Percentiles rank a stretch among this genome's conserved stretches.
Conservation (phyloP, 441 rosid species). For the Erodium moschatum region DNA sequence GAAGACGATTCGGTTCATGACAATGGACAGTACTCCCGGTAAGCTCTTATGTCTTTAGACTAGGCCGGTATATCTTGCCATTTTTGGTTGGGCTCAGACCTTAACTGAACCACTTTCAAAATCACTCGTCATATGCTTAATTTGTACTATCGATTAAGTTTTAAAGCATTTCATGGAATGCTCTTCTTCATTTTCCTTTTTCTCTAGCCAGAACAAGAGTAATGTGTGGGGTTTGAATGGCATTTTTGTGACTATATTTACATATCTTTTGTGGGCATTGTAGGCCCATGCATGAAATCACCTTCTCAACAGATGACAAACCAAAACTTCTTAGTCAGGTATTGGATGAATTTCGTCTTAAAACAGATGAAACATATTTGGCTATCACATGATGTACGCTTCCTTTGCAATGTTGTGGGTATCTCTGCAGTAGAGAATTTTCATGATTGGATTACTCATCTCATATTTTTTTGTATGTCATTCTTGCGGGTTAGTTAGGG, state of each 20-base stretch:
- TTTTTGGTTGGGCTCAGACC: neutral
- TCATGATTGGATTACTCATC: too few species aligned
- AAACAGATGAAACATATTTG: conserved; percentile 8
- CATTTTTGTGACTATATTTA: conserved; percentile 5
- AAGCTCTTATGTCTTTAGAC: conserved; percentile 20
- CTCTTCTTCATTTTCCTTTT: neutral
- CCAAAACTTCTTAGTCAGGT: conserved; percentile 75
- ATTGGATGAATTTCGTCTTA: conserved; percentile 13
- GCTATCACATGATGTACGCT: neutral
- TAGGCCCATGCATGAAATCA: conserved; percentile 67
- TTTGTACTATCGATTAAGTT: neutral
- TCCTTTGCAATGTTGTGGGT: neutral
- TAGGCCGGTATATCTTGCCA: neutral
- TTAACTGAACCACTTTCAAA: neutral
- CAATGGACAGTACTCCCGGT: conserved; percentile 59
- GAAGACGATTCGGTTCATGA: conserved; percentile 57
- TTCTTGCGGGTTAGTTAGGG: neutral
- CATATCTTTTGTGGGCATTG: conserved; percentile 20
- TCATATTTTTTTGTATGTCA: neutral
- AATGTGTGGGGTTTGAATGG: neutral
- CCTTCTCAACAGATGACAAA: conserved; percentile 58
- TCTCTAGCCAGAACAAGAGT: neutral
- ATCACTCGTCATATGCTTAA: neutral
- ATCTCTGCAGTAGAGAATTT: neutral
- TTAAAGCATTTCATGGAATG: neutral